These are phyloP conservation scores for Cryptococcus hybrid DNA, from an alignment of 1,284 basidiomycete genomes.

Conservation along the genomic window DNA sequence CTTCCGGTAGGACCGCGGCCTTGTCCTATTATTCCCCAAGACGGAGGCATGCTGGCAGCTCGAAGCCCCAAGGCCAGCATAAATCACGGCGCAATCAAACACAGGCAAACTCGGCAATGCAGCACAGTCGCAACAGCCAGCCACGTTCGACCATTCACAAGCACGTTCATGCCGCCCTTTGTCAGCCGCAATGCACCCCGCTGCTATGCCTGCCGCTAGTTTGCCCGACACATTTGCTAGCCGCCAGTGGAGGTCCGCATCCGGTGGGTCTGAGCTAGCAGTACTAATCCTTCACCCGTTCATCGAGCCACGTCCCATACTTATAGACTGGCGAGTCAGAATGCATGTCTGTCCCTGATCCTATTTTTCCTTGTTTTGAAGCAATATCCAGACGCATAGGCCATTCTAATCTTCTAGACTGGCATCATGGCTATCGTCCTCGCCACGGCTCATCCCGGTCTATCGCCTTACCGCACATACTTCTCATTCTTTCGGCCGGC, in stretches of 20 bases:
- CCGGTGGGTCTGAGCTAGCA: not conserved
- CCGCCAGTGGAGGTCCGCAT: not conserved
- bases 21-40: too few species aligned
- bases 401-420: conserved; percentile 38
- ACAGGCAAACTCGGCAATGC: too few species aligned
- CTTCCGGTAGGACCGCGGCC: too few species aligned
- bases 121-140: not conserved
- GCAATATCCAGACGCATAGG: conserved; percentile 51
- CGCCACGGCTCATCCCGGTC: not conserved
- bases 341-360: conserved; percentile 13
- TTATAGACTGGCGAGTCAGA: not conserved
- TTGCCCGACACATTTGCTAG: not conserved
- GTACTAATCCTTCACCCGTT: too few species aligned
- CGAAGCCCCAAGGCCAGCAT: too few species aligned
- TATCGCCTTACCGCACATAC: not conserved
- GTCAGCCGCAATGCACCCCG: not conserved
- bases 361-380: conserved; percentile 56
- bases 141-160: not conserved
- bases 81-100: too few species aligned
- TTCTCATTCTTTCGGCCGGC: not conserved
- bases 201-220: not conserved
- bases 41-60: too few species aligned
- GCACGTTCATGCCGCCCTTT: not conserved
- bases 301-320: not conserved
- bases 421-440: not conserved